phyloP scores from a whole-genome alignment of 345 rosid genomes.

The Eucalyptus coolabah region DNA sequence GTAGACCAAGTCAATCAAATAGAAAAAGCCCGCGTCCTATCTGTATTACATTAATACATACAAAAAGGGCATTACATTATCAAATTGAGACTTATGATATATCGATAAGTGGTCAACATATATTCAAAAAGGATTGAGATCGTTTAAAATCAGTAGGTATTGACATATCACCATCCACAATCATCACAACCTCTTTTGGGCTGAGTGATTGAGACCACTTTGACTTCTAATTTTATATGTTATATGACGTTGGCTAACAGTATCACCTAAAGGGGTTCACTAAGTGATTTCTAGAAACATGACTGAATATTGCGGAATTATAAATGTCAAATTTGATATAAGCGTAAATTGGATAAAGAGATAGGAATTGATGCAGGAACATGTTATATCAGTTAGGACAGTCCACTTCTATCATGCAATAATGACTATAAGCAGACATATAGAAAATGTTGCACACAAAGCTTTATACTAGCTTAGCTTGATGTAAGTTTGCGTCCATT shows the following conservation, averaged over 20 bases:
- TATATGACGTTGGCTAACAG: accelerated
- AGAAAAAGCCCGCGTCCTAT: neutral
- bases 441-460: neutral
- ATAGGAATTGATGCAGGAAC: neutral
- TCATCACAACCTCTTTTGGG: neutral
- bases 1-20: neutral
- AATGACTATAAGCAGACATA: neutral
- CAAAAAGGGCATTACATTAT: neutral
- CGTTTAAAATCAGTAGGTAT: neutral
- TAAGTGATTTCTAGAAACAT: neutral
- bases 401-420: accelerated
- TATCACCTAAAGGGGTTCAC: neutral
- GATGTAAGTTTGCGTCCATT: neutral
- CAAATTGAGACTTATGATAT: neutral
- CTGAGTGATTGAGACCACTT: neutral
- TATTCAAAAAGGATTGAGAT: neutral
- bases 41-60: neutral
- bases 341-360: too few species aligned
- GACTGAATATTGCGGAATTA: accelerated
- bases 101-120: neutral
- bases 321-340: neutral
- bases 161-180: neutral
- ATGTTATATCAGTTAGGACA: too few species aligned
- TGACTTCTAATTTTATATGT: neutral
- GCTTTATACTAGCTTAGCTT: neutral